A percentile compares a stretch with the other conserved stretches of the same genome.
phyloP scores from a whole-genome alignment of 306 rosid genomes.

The Quercus suber region DNA sequence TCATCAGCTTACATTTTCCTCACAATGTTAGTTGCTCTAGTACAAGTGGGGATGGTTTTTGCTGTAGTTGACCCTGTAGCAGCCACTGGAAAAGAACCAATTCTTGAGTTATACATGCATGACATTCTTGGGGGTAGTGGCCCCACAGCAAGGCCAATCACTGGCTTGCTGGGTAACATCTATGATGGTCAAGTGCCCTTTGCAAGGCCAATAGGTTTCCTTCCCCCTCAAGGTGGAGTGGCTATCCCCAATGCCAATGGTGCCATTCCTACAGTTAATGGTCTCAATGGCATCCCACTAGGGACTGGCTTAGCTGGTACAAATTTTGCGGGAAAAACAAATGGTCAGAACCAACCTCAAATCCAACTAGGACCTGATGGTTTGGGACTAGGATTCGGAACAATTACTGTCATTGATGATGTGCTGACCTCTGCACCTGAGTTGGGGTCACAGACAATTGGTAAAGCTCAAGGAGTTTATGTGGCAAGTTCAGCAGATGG shows the following conservation, averaged over 20 bases:
- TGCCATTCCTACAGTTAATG: conserved; percentile 79
- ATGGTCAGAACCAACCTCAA: conserved; percentile 36
- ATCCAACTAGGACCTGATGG: conserved; percentile 65
- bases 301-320: conserved; percentile 84
- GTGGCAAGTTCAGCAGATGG: conserved; percentile 89
- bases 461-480: conserved; percentile 78
- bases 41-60: conserved; percentile 20
- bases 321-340: conserved; percentile 49
- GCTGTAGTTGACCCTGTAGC: conserved; percentile 46
- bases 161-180: conserved; percentile 76
- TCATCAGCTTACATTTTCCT: conserved; percentile 24
- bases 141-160: conserved; percentile 83
- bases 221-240: conserved; percentile 52
- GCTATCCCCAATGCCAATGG: conserved; percentile 89
- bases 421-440: conserved; percentile 62
- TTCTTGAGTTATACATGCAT: conserved; percentile 79
- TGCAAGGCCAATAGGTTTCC: conserved; percentile 68
- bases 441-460: conserved; percentile 66
- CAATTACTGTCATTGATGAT: conserved; percentile 82
- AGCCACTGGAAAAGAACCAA: conserved; percentile 50
- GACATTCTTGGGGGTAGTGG: conserved; percentile 78
- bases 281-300: conserved; percentile 69
- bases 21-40: conserved; percentile 25
- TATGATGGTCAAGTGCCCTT: conserved; percentile 87
- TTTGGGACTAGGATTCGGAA: conserved; percentile 75